Percentiles rank a stretch among this genome's conserved stretches.
These are phyloP conservation scores for Nicotiana rustica DNA, from an alignment of 305 asterid genomes.

Conservation along the genomic window DNA sequence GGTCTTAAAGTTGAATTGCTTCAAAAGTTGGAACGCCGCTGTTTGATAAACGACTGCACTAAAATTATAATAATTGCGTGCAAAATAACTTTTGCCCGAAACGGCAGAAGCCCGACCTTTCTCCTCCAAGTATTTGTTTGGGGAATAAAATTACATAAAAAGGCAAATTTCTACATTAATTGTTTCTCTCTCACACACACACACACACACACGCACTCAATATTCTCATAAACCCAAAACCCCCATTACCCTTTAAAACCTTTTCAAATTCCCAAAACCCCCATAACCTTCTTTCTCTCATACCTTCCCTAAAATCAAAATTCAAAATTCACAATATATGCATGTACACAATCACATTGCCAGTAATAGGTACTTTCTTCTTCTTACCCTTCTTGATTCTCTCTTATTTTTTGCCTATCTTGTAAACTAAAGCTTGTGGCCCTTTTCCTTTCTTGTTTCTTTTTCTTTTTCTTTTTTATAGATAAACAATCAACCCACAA, in stretches of 20 bases:
- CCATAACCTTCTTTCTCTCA: background rate
- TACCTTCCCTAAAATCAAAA: background rate
- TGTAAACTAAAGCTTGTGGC: background rate
- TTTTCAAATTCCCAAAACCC: slow-evolving; percentile 12
- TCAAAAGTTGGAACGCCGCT: too few relatives aligned
- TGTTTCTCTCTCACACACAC: background rate
- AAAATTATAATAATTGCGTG: too few relatives aligned
- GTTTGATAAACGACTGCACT: too few relatives aligned
- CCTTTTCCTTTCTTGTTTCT: background rate
- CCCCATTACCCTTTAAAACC: background rate
- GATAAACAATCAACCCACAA: slow-evolving; percentile 5
- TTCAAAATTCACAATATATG: slow-evolving; percentile 11
- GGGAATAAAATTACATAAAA: background rate
- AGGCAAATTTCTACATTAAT: background rate
- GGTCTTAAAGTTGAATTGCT: too few relatives aligned
- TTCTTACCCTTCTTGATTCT: background rate
- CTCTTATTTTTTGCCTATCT: background rate
- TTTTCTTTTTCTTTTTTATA: background rate
- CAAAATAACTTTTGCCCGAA: too few relatives aligned
- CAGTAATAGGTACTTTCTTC: background rate
- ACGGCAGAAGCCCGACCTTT: too few relatives aligned
- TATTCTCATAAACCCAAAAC: background rate
- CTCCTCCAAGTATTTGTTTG: too few relatives aligned
- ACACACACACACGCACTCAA: background rate
- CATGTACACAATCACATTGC: background rate